Percentiles rank a stretch among this genome's conserved stretches.
Evolutionary conservation across 2,329 filamentous ascomycete genomes (phyloP).

Genomic region (Dothideomycetes sp.): DNA sequence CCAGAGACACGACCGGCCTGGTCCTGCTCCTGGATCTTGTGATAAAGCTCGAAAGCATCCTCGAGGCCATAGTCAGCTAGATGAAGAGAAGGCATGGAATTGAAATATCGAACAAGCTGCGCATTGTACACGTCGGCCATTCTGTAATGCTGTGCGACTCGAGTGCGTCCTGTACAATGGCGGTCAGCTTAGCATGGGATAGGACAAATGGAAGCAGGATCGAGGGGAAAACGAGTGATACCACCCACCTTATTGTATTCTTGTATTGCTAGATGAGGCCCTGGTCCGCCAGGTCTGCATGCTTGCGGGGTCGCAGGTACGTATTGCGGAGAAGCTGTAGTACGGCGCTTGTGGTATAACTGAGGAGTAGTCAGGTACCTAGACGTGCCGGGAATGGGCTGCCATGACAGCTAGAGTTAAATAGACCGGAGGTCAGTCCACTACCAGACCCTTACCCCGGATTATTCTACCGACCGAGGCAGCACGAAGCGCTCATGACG

Average conservation of each 20-base stretch:
- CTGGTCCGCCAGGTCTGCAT: not conserved
- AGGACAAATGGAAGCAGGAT: too few species aligned
- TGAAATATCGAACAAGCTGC: conserved; percentile 17
- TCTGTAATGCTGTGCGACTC: too few species aligned
- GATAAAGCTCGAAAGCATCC: conserved; percentile 20
- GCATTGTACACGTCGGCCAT: conserved; percentile 12
- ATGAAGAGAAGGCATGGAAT: conserved; percentile 10
- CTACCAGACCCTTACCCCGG: too few species aligned
- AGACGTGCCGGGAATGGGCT: not conserved
- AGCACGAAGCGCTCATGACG: not conserved
- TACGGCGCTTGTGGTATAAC: not conserved
- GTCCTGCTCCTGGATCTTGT: conserved; percentile 15
- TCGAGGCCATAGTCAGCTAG: conserved; percentile 16
- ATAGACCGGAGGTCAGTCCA: too few species aligned
- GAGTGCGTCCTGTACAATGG: too few species aligned
- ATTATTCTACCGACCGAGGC: too few species aligned
- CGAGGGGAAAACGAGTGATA: too few species aligned
- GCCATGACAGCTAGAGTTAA: too few species aligned
- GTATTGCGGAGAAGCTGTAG: conserved; percentile 3
- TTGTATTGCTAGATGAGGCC: not conserved
- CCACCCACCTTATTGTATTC: conserved; percentile 1
- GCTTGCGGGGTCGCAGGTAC: conserved; percentile 8
- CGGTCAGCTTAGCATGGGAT: not conserved
- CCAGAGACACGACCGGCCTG: conserved; percentile 7
- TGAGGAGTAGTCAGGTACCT: not conserved